Evolutionary conservation across 139 green algal genomes (phyloP).

Genomic region (Closterium sp.): DNA sequence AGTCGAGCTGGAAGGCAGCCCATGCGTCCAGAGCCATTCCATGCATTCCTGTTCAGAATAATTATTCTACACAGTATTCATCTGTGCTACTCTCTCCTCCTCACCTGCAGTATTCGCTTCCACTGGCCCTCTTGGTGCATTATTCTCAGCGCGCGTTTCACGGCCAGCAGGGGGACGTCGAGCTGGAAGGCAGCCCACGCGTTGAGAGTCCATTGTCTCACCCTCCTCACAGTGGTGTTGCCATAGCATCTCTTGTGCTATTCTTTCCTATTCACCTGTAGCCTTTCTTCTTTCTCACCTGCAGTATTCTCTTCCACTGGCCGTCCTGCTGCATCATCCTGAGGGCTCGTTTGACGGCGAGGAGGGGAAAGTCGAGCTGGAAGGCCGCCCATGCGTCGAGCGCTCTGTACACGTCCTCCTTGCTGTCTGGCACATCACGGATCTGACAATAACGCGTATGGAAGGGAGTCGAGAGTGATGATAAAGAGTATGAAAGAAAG

Average conservation of each 20-base stretch:
- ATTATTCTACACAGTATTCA: no score
- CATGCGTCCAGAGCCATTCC: background rate
- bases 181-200: slow-evolving; percentile 16
- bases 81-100: no score
- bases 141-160: slow-evolving; percentile 7
- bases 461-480: background rate
- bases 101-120: slow-evolving; percentile 19
- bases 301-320: slow-evolving; percentile 12
- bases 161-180: slow-evolving; percentile 19
- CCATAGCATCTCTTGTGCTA: no score
- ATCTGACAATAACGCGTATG: background rate
- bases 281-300: background rate
- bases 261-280: slow-evolving; percentile 11
- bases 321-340: slow-evolving; percentile 3
- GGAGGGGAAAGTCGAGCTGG: slow-evolving; percentile 28
- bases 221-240: no score
- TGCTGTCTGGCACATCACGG: background rate
- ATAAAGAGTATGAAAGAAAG: no score
- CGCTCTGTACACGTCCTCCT: slow-evolving; percentile 29
- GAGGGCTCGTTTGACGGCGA: slow-evolving; percentile 9
- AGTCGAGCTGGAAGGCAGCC: slow-evolving; percentile 17
- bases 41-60: no score
- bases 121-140: slow-evolving; percentile 6
- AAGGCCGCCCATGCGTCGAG: slow-evolving; percentile 18
- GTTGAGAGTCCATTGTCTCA: background rate